Percentiles rank a stretch among this genome's conserved stretches.
phyloP scores from a whole-genome alignment of 257 asterid genomes.

The Penstemon davidsonii region DNA sequence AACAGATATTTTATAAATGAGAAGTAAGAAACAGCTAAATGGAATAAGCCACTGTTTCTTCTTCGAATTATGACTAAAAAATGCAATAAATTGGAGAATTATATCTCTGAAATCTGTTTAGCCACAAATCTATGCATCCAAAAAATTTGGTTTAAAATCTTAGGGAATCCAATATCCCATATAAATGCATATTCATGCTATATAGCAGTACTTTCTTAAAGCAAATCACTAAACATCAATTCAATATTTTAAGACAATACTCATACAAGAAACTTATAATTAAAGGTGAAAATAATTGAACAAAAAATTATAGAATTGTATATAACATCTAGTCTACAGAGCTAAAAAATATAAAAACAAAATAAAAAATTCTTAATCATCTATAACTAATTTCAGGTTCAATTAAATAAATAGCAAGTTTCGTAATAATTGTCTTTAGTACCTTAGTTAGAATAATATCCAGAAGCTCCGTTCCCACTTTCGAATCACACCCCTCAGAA shows the following conservation, averaged over 20 bases:
- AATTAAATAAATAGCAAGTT: background rate
- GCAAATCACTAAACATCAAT: background rate
- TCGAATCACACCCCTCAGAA: conserved; percentile 46
- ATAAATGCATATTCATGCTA: background rate
- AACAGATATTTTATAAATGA: background rate
- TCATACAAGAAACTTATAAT: background rate
- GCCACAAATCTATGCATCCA: no score
- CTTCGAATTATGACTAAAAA: no score
- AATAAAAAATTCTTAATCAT: background rate
- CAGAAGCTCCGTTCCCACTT: conserved; percentile 52
- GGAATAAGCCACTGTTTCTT: background rate
- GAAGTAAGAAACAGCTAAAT: background rate
- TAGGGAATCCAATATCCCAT: no score
- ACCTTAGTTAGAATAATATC: conserved; percentile 62
- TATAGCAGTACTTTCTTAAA: background rate
- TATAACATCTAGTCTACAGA: background rate
- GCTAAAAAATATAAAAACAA: background rate
- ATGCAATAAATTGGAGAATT: no score
- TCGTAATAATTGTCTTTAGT: background rate
- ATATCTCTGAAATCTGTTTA: no score
- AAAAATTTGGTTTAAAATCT: no score
- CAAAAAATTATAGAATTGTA: no score
- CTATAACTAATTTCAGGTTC: background rate
- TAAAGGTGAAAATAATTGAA: no score
- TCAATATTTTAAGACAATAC: background rate